phyloP scores from a whole-genome alignment of 352 stramenopile genomes.

The Phytophthora podocarpi region DNA sequence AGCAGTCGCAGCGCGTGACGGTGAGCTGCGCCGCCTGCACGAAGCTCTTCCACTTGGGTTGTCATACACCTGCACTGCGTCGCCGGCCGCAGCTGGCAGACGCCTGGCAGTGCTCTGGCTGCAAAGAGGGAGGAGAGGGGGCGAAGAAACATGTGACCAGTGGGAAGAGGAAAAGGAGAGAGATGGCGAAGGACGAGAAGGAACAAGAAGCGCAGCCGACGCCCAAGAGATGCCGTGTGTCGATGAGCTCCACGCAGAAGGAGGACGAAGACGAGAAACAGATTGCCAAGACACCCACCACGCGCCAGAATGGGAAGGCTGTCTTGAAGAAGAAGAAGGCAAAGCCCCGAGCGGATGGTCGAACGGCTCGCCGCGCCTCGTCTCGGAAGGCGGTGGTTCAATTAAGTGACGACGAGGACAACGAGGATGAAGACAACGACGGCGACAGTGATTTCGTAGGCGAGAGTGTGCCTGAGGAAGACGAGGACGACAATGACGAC shows the following conservation, averaged over 20 bases:
- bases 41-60: constrained; percentile 58
- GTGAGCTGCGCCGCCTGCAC: constrained; percentile 50
- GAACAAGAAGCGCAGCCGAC: constrained; percentile 11
- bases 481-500: constrained; percentile 34
- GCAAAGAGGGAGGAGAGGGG: constrained; percentile 7
- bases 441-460: constrained; percentile 58
- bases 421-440: constrained; percentile 41
- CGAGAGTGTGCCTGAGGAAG: constrained; percentile 41
- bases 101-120: constrained; percentile 51
- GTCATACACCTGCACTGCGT: constrained; percentile 54
- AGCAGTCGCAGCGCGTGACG: constrained; percentile 46
- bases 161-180: constrained; percentile 21
- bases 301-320: constrained; percentile 33
- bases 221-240: constrained; percentile 21
- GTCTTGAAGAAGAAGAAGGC: constrained; percentile 36
- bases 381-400: not conserved
- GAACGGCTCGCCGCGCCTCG: constrained; percentile 7
- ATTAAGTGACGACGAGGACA: constrained; percentile 26
- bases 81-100: constrained; percentile 44
- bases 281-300: constrained; percentile 6
- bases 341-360: constrained; percentile 8
- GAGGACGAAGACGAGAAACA: constrained; percentile 8
- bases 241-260: not conserved
- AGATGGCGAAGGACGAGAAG: constrained; percentile 9
- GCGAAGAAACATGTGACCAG: not conserved